phyloP scores from a whole-genome alignment of 257 asterid species.

The Lantana camara region DNA sequence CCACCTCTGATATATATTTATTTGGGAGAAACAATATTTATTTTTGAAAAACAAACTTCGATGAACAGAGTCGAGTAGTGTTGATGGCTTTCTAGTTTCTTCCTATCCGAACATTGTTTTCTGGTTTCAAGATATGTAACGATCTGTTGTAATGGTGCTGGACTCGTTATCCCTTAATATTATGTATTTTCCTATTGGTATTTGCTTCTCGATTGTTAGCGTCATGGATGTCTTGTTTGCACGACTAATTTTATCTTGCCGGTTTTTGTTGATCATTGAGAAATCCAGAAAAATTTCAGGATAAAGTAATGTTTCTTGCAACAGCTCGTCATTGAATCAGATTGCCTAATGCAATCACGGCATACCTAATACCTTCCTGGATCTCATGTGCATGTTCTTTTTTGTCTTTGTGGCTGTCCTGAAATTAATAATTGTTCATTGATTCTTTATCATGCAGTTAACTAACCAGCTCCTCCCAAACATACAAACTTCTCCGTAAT shows the following conservation, averaged over 20 bases:
- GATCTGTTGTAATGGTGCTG: slow-evolving; percentile 34
- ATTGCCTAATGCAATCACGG: neutral
- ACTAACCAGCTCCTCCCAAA: too few relatives aligned
- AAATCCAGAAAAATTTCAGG: neutral
- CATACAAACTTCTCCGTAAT: too few relatives aligned
- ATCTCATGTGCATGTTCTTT: neutral
- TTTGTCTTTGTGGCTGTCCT: neutral
- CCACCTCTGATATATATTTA: slow-evolving; percentile 11
- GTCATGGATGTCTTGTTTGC: slow-evolving; percentile 8
- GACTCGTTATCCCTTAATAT: slow-evolving; percentile 14
- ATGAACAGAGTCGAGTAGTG: neutral
- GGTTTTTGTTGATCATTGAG: slow-evolving; percentile 8
- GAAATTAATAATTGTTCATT: too few relatives aligned
- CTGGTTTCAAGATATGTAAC: slow-evolving; percentile 33
- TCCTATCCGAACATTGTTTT: slow-evolving; percentile 19
- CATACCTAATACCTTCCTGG: neutral
- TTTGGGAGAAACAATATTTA: slow-evolving; percentile 2
- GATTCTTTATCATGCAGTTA: too few relatives aligned
- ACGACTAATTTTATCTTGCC: slow-evolving; percentile 1
- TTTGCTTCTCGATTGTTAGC: slow-evolving; percentile 2
- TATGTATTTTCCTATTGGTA: slow-evolving; percentile 33
- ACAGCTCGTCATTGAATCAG: neutral
- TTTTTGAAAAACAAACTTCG: neutral
- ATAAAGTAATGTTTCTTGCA: neutral
- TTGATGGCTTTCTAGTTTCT: neutral